phyloP scores from a whole-genome alignment of 2,329 filamentous ascomycete species.

The Aureobasidium sp. region DNA sequence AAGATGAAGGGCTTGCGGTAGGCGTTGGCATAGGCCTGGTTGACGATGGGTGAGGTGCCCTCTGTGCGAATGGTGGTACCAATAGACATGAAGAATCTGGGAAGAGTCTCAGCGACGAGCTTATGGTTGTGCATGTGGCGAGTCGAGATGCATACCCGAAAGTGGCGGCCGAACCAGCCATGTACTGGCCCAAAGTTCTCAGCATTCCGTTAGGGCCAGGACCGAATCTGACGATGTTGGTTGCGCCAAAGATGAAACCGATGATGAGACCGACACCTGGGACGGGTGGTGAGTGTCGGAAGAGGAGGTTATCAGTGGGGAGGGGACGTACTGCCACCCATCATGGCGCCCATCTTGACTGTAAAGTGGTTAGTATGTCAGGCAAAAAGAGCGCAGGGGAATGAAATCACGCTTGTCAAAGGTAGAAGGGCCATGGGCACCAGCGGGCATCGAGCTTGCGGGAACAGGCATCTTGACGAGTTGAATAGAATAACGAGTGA shows the following conservation, averaged over 20 bases:
- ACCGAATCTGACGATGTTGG: constrained; percentile 92
- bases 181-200: constrained; percentile 91
- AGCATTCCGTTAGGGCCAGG: constrained; percentile 89
- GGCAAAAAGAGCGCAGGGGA: constrained; percentile 14
- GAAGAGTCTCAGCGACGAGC: neutral
- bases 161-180: constrained; percentile 87
- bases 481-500: neutral
- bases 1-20: constrained; percentile 65
- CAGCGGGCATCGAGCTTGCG: constrained; percentile 34
- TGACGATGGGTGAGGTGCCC: constrained; percentile 59
- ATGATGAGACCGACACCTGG: constrained; percentile 91
- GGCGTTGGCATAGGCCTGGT: constrained; percentile 66
- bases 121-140: neutral
- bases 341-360: constrained; percentile 99
- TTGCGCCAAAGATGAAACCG: constrained; percentile 88
- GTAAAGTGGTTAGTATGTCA: constrained; percentile 20
- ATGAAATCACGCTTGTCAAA: constrained; percentile 57
- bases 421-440: constrained; percentile 52
- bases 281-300: constrained; percentile 18
- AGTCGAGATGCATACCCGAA: constrained; percentile 30
- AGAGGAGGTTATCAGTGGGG: neutral
- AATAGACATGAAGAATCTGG: constrained; percentile 94
- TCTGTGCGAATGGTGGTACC: constrained; percentile 94
- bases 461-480: constrained; percentile 45
- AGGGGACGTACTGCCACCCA: constrained; percentile 79